phyloP scores from a whole-genome alignment of 192 early-diverging fungal genomes.

The Coemansia sp. region DNA sequence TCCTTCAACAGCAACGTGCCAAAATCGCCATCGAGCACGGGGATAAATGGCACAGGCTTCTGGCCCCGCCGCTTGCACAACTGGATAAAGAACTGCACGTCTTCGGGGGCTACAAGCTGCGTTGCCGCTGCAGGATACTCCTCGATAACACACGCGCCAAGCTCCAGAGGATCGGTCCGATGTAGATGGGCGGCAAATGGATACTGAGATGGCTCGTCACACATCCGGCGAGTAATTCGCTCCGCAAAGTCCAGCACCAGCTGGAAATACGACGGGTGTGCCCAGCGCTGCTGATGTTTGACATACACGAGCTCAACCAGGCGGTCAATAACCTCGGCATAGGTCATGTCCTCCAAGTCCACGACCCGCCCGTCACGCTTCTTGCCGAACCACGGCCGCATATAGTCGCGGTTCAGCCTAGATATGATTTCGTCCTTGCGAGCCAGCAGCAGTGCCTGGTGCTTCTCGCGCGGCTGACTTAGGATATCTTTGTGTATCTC shows the following conservation, averaged over 20 bases:
- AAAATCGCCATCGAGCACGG: constrained; percentile 82
- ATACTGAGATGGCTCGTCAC: not conserved
- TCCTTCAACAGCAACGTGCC: constrained; percentile 89
- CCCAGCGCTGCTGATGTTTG: constrained; percentile 69
- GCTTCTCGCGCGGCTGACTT: constrained; percentile 75
- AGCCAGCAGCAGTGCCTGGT: constrained; percentile 61
- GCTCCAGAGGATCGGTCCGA: constrained; percentile 35
- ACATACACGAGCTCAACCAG: constrained; percentile 76
- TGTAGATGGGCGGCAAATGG: constrained; percentile 20
- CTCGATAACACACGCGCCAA: not conserved
- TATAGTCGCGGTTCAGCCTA: constrained; percentile 83
- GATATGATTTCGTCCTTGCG: constrained; percentile 78
- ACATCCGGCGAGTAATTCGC: constrained; percentile 71
- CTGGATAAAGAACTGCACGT: constrained; percentile 28
- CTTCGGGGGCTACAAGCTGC: constrained; percentile 22
- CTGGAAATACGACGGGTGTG: constrained; percentile 63
- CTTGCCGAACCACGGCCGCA: constrained; percentile 89
- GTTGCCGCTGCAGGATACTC: constrained; percentile 8
- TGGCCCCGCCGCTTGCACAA: constrained; percentile 57
- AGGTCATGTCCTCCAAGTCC: constrained; percentile 91
- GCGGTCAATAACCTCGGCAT: constrained; percentile 74
- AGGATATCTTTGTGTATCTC: constrained; percentile 79
- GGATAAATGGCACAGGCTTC: constrained; percentile 89
- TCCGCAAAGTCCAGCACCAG: constrained; percentile 73
- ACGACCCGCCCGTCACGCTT: constrained; percentile 67